Percentiles rank a stretch among this genome's conserved stretches.
phyloP scores from a whole-genome alignment of 176 grass and related monocot genomes.

The Musa schizocarpa region DNA sequence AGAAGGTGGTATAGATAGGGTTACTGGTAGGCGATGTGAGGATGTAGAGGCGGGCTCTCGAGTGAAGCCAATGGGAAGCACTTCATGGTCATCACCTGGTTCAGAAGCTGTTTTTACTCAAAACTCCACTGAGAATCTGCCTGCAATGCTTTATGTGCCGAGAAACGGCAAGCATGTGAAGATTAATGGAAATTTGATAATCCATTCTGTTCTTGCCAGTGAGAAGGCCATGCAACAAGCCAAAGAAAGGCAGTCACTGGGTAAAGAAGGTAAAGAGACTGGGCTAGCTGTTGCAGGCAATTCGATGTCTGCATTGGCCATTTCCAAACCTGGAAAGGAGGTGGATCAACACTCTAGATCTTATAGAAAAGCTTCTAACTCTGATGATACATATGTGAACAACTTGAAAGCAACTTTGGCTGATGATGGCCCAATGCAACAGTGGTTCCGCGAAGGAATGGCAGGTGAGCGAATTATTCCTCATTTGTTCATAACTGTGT shows the following conservation, averaged over 20 bases:
- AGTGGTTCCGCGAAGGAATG: conserved; percentile 99
- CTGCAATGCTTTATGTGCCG: conserved; percentile 88
- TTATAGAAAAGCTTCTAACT: conserved; percentile 25
- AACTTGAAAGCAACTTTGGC: conserved; percentile 20
- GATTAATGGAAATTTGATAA: conserved; percentile 97
- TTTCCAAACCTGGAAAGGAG: conserved; percentile 34
- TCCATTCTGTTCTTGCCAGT: conserved; percentile 88
- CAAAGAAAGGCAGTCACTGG: conserved; percentile 24
- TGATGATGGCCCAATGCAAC: conserved; percentile 67
- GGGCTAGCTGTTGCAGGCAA: conserved; percentile 53
- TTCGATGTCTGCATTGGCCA: conserved; percentile 26
- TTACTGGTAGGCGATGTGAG: conserved; percentile 10
- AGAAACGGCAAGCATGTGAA: conserved; percentile 99
- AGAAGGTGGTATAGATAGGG: conserved; percentile 4
- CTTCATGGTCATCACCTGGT: neutral
- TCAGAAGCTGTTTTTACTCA: conserved; percentile 19
- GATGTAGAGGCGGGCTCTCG: neutral
- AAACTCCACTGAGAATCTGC: conserved; percentile 70
- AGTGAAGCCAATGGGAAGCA: neutral
- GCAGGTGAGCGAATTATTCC: conserved; percentile 45
- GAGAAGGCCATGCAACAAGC: conserved; percentile 63
- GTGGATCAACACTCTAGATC: conserved; percentile 23
- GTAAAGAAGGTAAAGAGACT: conserved; percentile 45
- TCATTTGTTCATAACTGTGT: neutral
- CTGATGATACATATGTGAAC: conserved; percentile 29